phyloP scores from a whole-genome alignment of 2,329 filamentous ascomycete genomes.

The Raffaelea deltoideospora region DNA sequence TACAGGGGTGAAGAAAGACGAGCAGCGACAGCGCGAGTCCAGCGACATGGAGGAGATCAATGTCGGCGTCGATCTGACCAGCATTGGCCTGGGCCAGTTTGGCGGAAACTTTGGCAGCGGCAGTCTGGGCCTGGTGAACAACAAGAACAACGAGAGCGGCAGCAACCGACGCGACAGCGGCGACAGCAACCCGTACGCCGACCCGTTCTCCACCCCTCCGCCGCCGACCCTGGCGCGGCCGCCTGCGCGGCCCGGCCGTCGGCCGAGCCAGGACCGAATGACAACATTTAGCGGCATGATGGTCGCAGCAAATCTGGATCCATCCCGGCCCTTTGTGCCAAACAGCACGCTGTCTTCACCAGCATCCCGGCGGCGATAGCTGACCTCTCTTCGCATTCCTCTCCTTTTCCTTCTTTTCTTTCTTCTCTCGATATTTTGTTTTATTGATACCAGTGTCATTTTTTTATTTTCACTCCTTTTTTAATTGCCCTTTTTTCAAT shows the following conservation, averaged over 20 bases:
- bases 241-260: neutral
- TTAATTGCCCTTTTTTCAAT: neutral
- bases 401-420: neutral
- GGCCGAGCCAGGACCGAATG: constrained; percentile 12
- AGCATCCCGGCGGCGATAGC: constrained; percentile 1
- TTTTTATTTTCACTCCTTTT: neutral
- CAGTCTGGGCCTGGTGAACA: neutral
- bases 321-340: constrained; percentile 28
- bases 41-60: constrained; percentile 36
- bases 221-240: neutral
- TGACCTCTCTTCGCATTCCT: neutral
- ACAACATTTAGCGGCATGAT: constrained; percentile 41
- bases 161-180: no score
- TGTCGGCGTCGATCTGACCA: constrained; percentile 33
- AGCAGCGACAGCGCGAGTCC: constrained; percentile 19
- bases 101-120: neutral
- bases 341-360: constrained; percentile 5
- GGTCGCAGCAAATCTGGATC: constrained; percentile 28
- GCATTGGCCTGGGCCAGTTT: constrained; percentile 8
- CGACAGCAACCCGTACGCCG: no score
- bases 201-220: neutral
- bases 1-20: no score
- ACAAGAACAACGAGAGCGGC: neutral
- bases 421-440: neutral
- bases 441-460: neutral